These are phyloP conservation scores for Dendrobium chrysotoxum DNA, from an alignment of 106 monocot genomes.

Conservation along the genomic window DNA sequence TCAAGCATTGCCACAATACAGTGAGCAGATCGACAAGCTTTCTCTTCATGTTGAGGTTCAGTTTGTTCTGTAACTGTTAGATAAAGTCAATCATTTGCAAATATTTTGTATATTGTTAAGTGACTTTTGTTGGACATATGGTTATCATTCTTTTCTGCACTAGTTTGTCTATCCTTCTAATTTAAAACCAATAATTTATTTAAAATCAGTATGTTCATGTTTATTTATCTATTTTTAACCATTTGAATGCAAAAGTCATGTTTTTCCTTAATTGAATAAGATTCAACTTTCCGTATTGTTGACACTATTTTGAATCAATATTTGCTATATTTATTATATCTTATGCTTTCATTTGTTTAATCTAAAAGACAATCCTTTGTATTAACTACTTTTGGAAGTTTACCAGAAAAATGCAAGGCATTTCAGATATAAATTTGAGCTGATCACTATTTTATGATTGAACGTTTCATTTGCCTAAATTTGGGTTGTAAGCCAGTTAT, in stretches of 20 bases:
- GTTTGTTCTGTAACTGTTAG: neutral
- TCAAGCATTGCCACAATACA: constrained; percentile 92
- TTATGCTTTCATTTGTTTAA: too few species aligned
- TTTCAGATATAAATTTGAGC: too few species aligned
- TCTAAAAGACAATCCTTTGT: too few species aligned
- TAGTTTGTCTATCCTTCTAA: neutral
- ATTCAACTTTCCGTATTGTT: neutral
- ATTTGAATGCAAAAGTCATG: neutral
- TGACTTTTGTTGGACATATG: neutral
- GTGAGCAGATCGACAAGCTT: constrained; percentile 96
- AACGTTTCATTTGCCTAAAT: too few species aligned
- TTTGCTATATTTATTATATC: neutral
- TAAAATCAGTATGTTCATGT: neutral
- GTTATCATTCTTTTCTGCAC: neutral
- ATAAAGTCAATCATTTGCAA: neutral
- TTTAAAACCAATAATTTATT: neutral
- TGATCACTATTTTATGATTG: too few species aligned
- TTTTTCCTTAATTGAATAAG: neutral
- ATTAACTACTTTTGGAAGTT: too few species aligned
- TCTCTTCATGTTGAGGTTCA: constrained; percentile 94
- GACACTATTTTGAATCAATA: neutral
- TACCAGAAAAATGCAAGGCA: too few species aligned
- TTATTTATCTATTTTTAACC: neutral
- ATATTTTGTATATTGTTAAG: neutral
- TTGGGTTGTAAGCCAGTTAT: too few species aligned